Conservation (phyloP, 306 rosid genomes). For the Urtica urens region DNA sequence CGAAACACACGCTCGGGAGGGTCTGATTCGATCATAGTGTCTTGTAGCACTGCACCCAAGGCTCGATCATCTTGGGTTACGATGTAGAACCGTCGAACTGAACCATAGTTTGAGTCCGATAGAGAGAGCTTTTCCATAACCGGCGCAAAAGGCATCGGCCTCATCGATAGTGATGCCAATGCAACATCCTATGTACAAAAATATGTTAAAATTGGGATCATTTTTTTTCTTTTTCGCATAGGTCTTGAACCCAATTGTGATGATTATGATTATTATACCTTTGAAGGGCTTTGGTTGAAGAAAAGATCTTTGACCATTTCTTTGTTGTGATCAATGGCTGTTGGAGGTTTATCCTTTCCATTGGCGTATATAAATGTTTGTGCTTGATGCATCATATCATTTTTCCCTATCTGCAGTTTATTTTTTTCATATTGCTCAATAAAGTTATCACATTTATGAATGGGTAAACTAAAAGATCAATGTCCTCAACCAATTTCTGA, state of each 20-base stretch:
- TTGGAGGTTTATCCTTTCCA: slow-evolving; percentile 61
- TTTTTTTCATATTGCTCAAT: too few species aligned
- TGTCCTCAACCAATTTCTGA: too few species aligned
- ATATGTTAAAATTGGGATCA: background rate
- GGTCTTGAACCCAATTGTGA: background rate
- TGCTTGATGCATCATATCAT: slow-evolving; percentile 57
- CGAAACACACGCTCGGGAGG: slow-evolving; percentile 51
- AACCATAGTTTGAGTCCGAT: slow-evolving; percentile 47
- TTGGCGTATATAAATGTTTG: slow-evolving; percentile 56
- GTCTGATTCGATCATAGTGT: slow-evolving; percentile 39
- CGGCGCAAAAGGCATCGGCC: slow-evolving; percentile 63
- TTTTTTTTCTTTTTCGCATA: background rate
- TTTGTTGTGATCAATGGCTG: slow-evolving; percentile 48
- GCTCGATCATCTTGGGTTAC: slow-evolving; percentile 68
- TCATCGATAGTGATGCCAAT: slow-evolving; percentile 67
- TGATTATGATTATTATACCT: slow-evolving; percentile 29
- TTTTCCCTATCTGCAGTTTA: slow-evolving; percentile 45
- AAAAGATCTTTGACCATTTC: slow-evolving; percentile 49
- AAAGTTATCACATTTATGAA: too few species aligned
- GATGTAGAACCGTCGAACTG: slow-evolving; percentile 51
- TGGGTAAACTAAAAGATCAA: too few species aligned
- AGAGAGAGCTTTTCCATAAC: slow-evolving; percentile 59
- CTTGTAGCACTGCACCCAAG: slow-evolving; percentile 43
- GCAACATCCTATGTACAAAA: slow-evolving; percentile 64
- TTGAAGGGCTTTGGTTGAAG: slow-evolving; percentile 71